Conservation (phyloP, 305 asterid genomes). For the Fraxinus sp. region DNA sequence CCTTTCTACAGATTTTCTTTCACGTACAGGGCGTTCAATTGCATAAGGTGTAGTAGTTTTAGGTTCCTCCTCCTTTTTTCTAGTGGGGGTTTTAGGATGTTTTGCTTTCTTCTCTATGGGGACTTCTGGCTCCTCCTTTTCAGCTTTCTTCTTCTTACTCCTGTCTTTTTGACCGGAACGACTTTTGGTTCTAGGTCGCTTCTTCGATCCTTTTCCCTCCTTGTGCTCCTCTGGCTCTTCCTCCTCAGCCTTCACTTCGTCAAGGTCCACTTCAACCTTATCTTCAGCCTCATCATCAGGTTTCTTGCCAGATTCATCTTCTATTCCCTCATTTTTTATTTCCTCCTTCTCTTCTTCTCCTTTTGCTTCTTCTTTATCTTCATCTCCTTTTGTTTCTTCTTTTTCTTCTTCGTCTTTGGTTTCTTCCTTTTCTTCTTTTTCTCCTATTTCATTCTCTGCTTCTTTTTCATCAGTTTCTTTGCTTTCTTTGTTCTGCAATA, state of each 20-base stretch:
- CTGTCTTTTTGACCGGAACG: conserved; percentile 20
- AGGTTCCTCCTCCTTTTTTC: conserved; percentile 46
- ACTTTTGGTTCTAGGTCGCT: conserved; percentile 15
- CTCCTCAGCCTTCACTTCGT: conserved; percentile 35
- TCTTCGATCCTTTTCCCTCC: conserved; percentile 31
- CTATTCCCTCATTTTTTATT: conserved; percentile 16
- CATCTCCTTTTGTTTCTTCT: conserved; percentile 1
- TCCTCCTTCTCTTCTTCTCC: conserved; percentile 21
- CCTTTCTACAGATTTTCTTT: conserved; percentile 82
- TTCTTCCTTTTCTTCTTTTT: conserved; percentile 8
- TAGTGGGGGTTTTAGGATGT: conserved; percentile 29
- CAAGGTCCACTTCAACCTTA: conserved; percentile 36
- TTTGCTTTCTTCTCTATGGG: conserved; percentile 35
- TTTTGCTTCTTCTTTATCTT: neutral
- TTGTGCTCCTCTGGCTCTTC: conserved; percentile 30
- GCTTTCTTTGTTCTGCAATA: neutral
- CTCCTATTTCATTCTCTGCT: conserved; percentile 15
- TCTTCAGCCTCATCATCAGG: conserved; percentile 22
- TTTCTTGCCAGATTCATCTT: conserved; percentile 21
- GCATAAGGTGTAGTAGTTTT: conserved; percentile 53
- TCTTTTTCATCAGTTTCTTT: neutral
- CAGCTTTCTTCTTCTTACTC: conserved; percentile 23
- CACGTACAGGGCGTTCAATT: conserved; percentile 75
- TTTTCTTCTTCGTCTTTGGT: neutral
- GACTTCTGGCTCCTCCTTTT: conserved; percentile 25